phyloP scores from a whole-genome alignment of 208 protist genomes.

The Borovskyia barvae region DNA sequence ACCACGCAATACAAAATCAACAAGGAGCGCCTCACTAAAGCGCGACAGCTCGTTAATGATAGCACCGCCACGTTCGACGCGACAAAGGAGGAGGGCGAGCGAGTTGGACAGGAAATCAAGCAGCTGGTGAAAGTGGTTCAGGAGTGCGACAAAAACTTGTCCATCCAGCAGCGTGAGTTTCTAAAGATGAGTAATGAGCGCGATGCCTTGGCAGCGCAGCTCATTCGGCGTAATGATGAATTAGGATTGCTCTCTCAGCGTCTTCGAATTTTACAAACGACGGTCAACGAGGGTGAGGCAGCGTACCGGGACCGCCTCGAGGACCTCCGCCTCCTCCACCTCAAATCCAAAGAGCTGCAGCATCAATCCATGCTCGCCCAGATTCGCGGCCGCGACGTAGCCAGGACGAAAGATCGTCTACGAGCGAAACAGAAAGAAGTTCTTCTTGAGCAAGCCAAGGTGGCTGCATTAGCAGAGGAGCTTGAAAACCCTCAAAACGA shows the following conservation, averaged over 20 bases:
- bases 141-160: slow-evolving; percentile 90
- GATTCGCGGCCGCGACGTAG: slow-evolving; percentile 83
- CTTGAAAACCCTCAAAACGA: slow-evolving; percentile 94
- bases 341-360: slow-evolving; percentile 89
- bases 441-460: slow-evolving; percentile 69
- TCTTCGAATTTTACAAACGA: slow-evolving; percentile 95
- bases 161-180: slow-evolving; percentile 92
- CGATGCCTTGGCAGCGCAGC: slow-evolving; percentile 94
- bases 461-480: slow-evolving; percentile 95
- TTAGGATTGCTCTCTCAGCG: slow-evolving; percentile 97
- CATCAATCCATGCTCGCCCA: slow-evolving; percentile 79
- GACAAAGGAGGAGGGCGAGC: slow-evolving; percentile 47
- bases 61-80: slow-evolving; percentile 56
- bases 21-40: slow-evolving; percentile 74
- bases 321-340: slow-evolving; percentile 65
- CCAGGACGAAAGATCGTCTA: slow-evolving; percentile 45
- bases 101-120: slow-evolving; percentile 83
- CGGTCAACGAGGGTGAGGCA: slow-evolving; percentile 91
- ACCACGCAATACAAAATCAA: slow-evolving; percentile 40
- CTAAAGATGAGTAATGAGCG: slow-evolving; percentile 94
- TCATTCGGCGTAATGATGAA: slow-evolving; percentile 98
- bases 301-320: slow-evolving; percentile 91
- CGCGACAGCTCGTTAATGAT: slow-evolving; percentile 68
- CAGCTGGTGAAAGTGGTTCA: slow-evolving; percentile 95
- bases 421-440: slow-evolving; percentile 47